Evolutionary conservation across 2,329 filamentous ascomycete species (phyloP), one percentile per base, ranked within the genome.

Genomic region (Aspergillus ibericus): DNA sequence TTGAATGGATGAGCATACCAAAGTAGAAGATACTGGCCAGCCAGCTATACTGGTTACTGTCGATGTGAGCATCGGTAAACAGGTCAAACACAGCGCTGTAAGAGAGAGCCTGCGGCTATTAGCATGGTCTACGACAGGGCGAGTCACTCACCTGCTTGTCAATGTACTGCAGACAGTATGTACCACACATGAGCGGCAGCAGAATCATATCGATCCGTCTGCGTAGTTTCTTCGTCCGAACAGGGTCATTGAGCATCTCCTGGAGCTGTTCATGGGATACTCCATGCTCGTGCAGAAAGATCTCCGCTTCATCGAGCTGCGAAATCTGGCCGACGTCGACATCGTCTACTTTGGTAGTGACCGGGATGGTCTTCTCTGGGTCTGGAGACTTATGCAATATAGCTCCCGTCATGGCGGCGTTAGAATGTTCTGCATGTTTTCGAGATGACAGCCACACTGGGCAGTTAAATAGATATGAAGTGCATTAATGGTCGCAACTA

Each of bases 51-150:
- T 71, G 58, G 53, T 68, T 53, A 48, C 67, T 70, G 15, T 59
- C 60, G 63, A 84, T 83, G 16, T 77, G 71, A 0, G 82, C 83
- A 20, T 78, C 77, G 12, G 72, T 69, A 59, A 84, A 80, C 0
- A 85, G 72, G 49, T 85, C 83, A 59, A 85, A 85, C 0, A 85
- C 81, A 1, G 83, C 82, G 0, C 80, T 78, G 65, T 85, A 85
- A 0, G 78, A 77, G 5, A 85, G 71, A 0, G 82, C 80, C 60
- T 81, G 55, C 70, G 29, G 12, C 9, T 32, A 32, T 32, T 32
- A 32, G 29, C 29, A 32, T 32, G 8, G 29, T 32, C 12, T 32
- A 32, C 29, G 8, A 32, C 9, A 32, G 29, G 9, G 9, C 1
- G 29, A 32, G 8, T 1, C 29, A 32, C 29, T 32, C 9, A 32